These are phyloP conservation scores for Funneliformis caledonium DNA, from an alignment of 371 early-diverging fungal species.

Conservation along the genomic window DNA sequence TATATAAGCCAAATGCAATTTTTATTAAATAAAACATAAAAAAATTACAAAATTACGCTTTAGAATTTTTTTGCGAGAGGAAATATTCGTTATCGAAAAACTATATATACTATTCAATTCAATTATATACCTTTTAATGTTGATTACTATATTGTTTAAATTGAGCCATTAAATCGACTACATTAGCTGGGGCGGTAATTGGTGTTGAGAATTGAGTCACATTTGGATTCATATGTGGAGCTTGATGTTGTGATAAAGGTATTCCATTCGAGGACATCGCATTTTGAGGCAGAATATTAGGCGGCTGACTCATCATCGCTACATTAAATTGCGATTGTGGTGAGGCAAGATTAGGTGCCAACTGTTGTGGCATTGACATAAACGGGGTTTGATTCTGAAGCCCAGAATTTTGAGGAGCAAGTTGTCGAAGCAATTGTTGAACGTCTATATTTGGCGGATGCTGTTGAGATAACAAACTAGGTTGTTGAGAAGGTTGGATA, in stretches of 20 bases:
- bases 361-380: constrained; percentile 28
- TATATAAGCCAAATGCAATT: not conserved
- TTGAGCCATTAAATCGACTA: constrained; percentile 37
- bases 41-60: not conserved
- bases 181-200: constrained; percentile 24
- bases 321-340: not conserved
- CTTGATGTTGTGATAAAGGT: constrained; percentile 27
- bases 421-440: constrained; percentile 39
- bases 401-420: constrained; percentile 34
- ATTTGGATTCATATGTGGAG: constrained; percentile 29
- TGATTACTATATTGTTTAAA: constrained; percentile 40
- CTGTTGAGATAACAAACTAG: constrained; percentile 26
- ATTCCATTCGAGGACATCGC: not conserved
- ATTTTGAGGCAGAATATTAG: constrained; percentile 26
- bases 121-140: not conserved
- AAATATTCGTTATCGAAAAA: not conserved
- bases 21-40: not conserved
- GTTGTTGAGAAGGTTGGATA: constrained; percentile 23
- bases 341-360: constrained; percentile 24
- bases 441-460: constrained; percentile 39
- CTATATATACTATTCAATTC: no score
- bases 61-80: not conserved
- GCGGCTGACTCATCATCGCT: constrained; percentile 27
- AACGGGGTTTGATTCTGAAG: constrained; percentile 32
- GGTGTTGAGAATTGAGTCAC: constrained; percentile 25